A percentile compares a stretch with the other conserved stretches of the same genome.
Evolutionary conservation across 306 rosid species (phyloP).

Genomic region (Potentilla sterilis): DNA sequence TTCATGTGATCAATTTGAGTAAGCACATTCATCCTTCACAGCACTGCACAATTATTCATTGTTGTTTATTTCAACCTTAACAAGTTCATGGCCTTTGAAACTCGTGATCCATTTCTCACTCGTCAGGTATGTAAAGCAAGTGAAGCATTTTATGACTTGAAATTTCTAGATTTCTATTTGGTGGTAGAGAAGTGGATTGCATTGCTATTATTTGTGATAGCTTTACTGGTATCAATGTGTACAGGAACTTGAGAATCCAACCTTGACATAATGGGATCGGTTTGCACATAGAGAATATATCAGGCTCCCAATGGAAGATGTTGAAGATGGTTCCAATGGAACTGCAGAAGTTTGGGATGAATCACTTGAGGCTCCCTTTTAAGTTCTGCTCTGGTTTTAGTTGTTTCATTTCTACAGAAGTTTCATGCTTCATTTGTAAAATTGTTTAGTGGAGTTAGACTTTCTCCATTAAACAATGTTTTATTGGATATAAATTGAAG

Average conservation of each 20-base stretch:
- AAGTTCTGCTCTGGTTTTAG: constrained; percentile 29
- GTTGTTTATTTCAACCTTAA: constrained; percentile 96
- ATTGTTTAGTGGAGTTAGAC: no score
- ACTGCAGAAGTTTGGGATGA: constrained; percentile 99
- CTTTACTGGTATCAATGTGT: constrained; percentile 30
- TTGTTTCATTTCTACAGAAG: background rate
- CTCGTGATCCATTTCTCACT: constrained; percentile 96
- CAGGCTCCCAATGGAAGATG: constrained; percentile 99
- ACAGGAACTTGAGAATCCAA: constrained; percentile 99
- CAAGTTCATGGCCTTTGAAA: constrained; percentile 98
- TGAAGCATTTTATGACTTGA: background rate
- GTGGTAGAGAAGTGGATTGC: background rate
- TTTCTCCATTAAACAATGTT: no score
- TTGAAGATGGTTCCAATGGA: constrained; percentile 97
- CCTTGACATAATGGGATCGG: constrained; percentile 99
- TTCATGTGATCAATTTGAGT: no score
- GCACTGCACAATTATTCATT: no score
- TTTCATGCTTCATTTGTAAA: no score
- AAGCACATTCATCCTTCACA: no score
- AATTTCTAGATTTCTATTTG: background rate
- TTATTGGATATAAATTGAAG: no score
- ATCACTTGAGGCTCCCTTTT: constrained; percentile 96
- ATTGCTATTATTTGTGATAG: constrained; percentile 29
- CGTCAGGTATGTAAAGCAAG: constrained; percentile 72
- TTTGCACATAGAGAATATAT: constrained; percentile 99